Evolutionary conservation across 257 asterid species (phyloP).

Genomic region (Jasminum sambac): DNA sequence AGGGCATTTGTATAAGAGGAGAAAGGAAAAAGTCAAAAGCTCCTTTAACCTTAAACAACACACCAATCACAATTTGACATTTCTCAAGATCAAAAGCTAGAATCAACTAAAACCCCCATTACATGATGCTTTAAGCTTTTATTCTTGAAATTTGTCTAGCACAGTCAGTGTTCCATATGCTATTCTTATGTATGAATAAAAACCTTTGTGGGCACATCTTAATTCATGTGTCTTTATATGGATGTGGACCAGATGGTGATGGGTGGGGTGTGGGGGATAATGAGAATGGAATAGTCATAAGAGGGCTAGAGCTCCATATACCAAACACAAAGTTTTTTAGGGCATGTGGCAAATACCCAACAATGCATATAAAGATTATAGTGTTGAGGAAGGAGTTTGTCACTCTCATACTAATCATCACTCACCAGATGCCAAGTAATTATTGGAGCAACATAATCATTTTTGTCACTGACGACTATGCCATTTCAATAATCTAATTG

Average conservation of each 20-base stretch:
- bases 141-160: conserved; percentile 39
- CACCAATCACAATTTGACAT: conserved; percentile 45
- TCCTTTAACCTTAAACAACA: conserved; percentile 10
- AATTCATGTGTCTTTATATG: conserved; percentile 30
- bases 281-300: conserved; percentile 32
- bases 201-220: conserved; percentile 27
- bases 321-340: conserved; percentile 37
- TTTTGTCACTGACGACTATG: neutral
- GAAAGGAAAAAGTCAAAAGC: conserved; percentile 2
- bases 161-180: conserved; percentile 39
- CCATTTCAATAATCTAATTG: too few species aligned
- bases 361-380: conserved; percentile 27
- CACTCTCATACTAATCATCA: conserved; percentile 43
- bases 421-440: conserved; percentile 2
- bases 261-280: neutral
- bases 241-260: conserved; percentile 31
- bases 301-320: conserved; percentile 18
- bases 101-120: conserved; percentile 17
- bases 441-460: neutral
- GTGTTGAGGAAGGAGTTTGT: conserved; percentile 32
- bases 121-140: conserved; percentile 9
- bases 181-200: conserved; percentile 37
- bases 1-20: neutral
- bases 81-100: conserved; percentile 29
- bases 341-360: conserved; percentile 48